phyloP scores from a whole-genome alignment of 2,329 filamentous ascomycete species.

The Aspergillus pseudoglaucus region DNA sequence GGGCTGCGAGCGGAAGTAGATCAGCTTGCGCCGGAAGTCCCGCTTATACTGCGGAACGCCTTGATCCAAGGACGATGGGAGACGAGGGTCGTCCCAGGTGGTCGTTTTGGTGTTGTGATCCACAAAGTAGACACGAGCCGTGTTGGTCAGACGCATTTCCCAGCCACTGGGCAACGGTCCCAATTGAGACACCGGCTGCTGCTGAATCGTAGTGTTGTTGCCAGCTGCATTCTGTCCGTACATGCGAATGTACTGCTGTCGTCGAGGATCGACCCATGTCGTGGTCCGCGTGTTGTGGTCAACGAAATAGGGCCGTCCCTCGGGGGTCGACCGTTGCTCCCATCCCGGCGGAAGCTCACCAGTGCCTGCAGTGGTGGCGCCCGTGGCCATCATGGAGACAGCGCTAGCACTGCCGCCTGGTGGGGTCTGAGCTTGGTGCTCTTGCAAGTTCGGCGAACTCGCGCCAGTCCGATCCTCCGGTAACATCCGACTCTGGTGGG shows the following conservation, averaged over 20 bases:
- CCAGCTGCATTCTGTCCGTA: slow-evolving; percentile 77
- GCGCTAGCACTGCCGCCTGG: slow-evolving; percentile 47
- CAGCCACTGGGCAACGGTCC: slow-evolving; percentile 93
- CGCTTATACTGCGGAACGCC: slow-evolving; percentile 99
- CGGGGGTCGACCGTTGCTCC: slow-evolving; percentile 93
- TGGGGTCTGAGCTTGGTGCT: slow-evolving; percentile 35
- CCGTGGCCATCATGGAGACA: slow-evolving; percentile 87
- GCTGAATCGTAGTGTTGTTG: slow-evolving; percentile 80
- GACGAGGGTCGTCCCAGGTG: slow-evolving; percentile 93
- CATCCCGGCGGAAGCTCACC: slow-evolving; percentile 92
- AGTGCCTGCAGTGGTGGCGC: slow-evolving; percentile 86
- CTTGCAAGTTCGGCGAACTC: slow-evolving; percentile 72
- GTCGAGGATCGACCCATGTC: slow-evolving; percentile 94
- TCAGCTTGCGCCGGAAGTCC: slow-evolving; percentile 94
- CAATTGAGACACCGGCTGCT: slow-evolving; percentile 94
- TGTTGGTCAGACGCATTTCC: slow-evolving; percentile 99
- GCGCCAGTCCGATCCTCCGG: slow-evolving; percentile 92
- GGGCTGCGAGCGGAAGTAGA: slow-evolving; percentile 98
- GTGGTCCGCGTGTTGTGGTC: slow-evolving; percentile 98
- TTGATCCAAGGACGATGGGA: slow-evolving; percentile 93
- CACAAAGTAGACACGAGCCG: slow-evolving; percentile 95
- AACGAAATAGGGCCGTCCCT: slow-evolving; percentile 93
- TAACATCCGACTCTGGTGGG: slow-evolving; percentile 91
- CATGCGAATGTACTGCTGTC: slow-evolving; percentile 98
- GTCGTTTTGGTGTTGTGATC: slow-evolving; percentile 99